These are phyloP conservation scores for Davidsoniella australis DNA, from an alignment of 2,329 filamentous ascomycete species.

Conservation along the genomic window DNA sequence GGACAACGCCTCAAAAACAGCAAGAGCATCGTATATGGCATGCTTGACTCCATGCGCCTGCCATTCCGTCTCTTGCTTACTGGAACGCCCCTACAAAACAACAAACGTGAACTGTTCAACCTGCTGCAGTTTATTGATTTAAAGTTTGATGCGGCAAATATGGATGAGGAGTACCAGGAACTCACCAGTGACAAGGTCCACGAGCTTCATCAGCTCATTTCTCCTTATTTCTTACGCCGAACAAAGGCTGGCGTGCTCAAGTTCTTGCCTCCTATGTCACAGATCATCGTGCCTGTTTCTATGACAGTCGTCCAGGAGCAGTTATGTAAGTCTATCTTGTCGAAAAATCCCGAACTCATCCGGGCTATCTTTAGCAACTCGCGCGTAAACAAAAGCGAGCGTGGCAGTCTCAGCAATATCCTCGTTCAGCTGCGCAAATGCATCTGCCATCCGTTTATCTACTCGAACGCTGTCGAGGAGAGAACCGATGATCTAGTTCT, in stretches of 20 bases:
- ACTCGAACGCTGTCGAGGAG: conserved; percentile 81
- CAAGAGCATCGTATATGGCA: conserved; percentile 61
- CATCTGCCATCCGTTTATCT: conserved; percentile 90
- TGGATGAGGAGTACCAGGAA: conserved; percentile 63
- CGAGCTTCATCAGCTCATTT: conserved; percentile 67
- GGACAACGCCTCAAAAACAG: conserved; percentile 93
- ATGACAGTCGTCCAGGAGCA: conserved; percentile 92
- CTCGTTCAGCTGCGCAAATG: conserved; percentile 89
- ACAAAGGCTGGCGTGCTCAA: conserved; percentile 85
- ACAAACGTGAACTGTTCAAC: conserved; percentile 87
- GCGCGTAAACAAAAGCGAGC: conserved; percentile 48
- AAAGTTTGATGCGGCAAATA: conserved; percentile 44
- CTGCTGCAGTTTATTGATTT: conserved; percentile 86
- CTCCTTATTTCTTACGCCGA: conserved; percentile 51
- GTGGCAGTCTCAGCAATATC: conserved; percentile 79
- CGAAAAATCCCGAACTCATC: conserved; percentile 79
- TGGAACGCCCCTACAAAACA: conserved; percentile 88
- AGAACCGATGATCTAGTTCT: conserved; percentile 41
- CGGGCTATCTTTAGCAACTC: conserved; percentile 63
- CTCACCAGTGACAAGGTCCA: conserved; percentile 69
- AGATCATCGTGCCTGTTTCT: conserved; percentile 89
- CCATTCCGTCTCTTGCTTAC: conserved; percentile 78
- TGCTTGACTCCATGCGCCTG: conserved; percentile 54
- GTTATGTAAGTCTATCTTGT: conserved; percentile 81
- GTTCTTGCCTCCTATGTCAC: conserved; percentile 81